Evolutionary conservation across 306 rosid genomes (phyloP), one percentile per base, ranked within the genome.

Genomic region (Sophora flavescens): DNA sequence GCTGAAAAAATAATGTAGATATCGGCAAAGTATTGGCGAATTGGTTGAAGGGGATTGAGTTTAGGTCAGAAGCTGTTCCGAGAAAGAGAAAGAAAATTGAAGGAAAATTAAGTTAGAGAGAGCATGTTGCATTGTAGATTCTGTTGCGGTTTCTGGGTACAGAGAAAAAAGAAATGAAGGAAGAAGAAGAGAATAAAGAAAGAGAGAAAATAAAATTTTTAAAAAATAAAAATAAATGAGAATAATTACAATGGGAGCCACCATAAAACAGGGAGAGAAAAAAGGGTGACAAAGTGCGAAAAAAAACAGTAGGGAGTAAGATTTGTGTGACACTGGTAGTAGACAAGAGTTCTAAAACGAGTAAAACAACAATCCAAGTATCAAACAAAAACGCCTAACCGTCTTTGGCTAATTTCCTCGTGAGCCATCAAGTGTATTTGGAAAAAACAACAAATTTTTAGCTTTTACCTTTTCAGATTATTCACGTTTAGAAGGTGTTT

Each of bases 121-220:
- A 77, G 57, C 11, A 15, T 39, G 56, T 41, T 48, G 61, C 76
- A 78, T 47, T 58, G 76, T 57, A 52, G 52, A 14, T 78, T 73
- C 30, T 51, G 81, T 62, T 44, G 32, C 6, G 76, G 53, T 65
- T 56, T 42, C 76, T 59, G 63, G 62, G 56, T 22, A 54, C 56
- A 78, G 86, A 85, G 74, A 80, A 74, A 67, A 48, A 75, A 82
- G 74, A 67, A 54, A 74, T 11, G 41, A 54, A 59, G 53, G 67
- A 51, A 10, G 67, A 51, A 10, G 45, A 39, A 67, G 32, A 6
- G 45, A 8, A 50, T 3, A 36, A 63, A 64, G 72, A 14, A 35
- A 32, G 75, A 72, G 56, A 56, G 66, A 41, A 57, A 41, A 57
- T 22, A 22, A 22, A 38, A 22, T 71, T 38, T 30, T 13, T 1